Evolutionary conservation across 1,284 basidiomycete genomes (phyloP).

Genomic region (Ceratobasidium papillatum): DNA sequence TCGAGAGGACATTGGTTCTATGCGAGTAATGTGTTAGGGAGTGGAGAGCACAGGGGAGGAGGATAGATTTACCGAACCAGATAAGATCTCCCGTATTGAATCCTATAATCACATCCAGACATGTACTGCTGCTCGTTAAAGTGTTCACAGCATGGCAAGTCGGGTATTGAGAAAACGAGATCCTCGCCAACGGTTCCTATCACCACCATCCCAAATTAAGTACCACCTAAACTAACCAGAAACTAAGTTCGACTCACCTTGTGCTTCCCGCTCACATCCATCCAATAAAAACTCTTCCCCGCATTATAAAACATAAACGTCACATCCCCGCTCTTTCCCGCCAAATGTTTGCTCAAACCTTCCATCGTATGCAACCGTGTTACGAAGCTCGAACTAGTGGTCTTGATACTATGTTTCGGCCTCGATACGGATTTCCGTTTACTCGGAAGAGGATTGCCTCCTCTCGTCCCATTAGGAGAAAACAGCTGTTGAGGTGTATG

Average conservation of each 20-base stretch:
- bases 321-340: constrained; percentile 80
- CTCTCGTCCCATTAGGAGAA: constrained; percentile 56
- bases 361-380: constrained; percentile 82
- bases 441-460: constrained; percentile 58
- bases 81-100: constrained; percentile 93
- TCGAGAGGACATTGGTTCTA: constrained; percentile 83
- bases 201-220: background rate
- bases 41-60: background rate
- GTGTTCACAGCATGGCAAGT: constrained; percentile 90
- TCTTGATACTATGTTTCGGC: constrained; percentile 88
- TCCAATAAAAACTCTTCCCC: constrained; percentile 82
- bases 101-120: constrained; percentile 90
- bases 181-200: constrained; percentile 85
- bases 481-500: constrained; percentile 51
- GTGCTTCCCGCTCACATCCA: constrained; percentile 77
- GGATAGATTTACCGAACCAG: constrained; percentile 76
- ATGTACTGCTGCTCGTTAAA: constrained; percentile 76
- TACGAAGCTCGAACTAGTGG: constrained; percentile 89
- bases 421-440: constrained; percentile 70
- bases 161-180: constrained; percentile 86
- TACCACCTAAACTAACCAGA: too few relatives aligned
- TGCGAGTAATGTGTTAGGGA: constrained; percentile 14
- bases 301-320: constrained; percentile 87
- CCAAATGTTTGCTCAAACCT: constrained; percentile 68
- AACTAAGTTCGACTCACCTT: constrained; percentile 74